Percentiles rank a stretch among this genome's conserved stretches.
Evolutionary conservation across 805 yeast species (phyloP).

Genomic region (Ogataea allantospora): DNA sequence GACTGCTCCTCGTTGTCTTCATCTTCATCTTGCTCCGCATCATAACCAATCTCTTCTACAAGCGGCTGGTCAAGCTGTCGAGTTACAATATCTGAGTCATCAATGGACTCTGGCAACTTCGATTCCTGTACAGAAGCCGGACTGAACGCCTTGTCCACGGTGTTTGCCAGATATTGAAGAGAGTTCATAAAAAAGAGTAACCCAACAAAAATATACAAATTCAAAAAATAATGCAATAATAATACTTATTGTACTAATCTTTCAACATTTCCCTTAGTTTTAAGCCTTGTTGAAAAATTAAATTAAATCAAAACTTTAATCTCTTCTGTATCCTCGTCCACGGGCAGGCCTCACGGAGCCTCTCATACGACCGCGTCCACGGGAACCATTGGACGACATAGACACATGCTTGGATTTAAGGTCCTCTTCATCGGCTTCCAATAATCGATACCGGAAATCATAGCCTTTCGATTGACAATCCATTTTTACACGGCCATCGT

Average conservation of each 20-base stretch:
- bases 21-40: conserved; percentile 1
- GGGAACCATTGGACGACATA: conserved; percentile 5
- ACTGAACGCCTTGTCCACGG: conserved; percentile 32
- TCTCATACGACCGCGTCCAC: conserved; percentile 8
- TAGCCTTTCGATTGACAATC: conserved; percentile 60
- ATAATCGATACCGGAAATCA: conserved; percentile 51
- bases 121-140: conserved; percentile 13
- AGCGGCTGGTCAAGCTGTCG: conserved; percentile 15
- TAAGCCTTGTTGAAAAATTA: too few species aligned
- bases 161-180: conserved; percentile 31
- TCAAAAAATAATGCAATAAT: conserved; percentile 1
- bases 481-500: conserved; percentile 48
- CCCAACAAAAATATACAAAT: conserved; percentile 8
- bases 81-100: conserved; percentile 24
- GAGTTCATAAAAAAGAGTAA: conserved; percentile 27
- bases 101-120: conserved; percentile 2
- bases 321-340: conserved; percentile 9
- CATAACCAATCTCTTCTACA: conserved; percentile 2
- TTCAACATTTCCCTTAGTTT: too few species aligned
- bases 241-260: too few species aligned
- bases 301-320: background rate
- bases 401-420: conserved; percentile 1
- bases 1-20: conserved; percentile 12
- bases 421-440: conserved; percentile 9
- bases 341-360: conserved; percentile 4